Evolutionary conservation across 2,329 filamentous ascomycete genomes (phyloP).

Genomic region (Stagonosporopsis cucurbitacearum): DNA sequence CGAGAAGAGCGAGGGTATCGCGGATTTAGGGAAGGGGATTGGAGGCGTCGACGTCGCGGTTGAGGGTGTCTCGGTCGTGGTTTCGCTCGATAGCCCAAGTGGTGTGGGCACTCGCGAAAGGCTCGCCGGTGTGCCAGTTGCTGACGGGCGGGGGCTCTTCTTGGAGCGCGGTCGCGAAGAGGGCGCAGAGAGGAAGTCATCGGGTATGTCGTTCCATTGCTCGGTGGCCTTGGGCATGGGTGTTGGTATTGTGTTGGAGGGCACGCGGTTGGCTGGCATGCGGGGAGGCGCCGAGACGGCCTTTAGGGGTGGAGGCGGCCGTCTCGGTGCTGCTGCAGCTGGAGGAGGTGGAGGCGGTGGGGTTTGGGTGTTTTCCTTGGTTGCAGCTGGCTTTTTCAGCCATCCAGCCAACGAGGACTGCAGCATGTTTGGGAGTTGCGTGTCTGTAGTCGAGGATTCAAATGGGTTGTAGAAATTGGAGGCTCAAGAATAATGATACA

Average conservation of each 20-base stretch:
- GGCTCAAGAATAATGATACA: no score
- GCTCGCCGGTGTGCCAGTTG: constrained; percentile 24
- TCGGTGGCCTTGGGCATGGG: constrained; percentile 27
- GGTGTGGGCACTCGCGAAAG: constrained; percentile 28
- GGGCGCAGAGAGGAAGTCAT: constrained; percentile 34
- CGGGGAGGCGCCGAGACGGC: constrained; percentile 27
- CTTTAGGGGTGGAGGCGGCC: constrained; percentile 31
- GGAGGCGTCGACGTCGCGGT: constrained; percentile 9
- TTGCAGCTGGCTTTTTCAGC: constrained; percentile 54
- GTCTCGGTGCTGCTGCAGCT: constrained; percentile 12
- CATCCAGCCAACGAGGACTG: constrained; percentile 57
- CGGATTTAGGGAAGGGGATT: neutral
- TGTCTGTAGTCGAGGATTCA: neutral
- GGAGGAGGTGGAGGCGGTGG: constrained; percentile 12
- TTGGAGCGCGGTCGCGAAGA: constrained; percentile 33
- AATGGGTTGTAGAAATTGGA: neutral
- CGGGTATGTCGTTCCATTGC: constrained; percentile 40
- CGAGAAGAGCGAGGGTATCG: constrained; percentile 29
- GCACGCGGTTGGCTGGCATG: constrained; percentile 17
- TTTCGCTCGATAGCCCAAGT: constrained; percentile 1
- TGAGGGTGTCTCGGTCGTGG: constrained; percentile 6
- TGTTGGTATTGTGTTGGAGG: constrained; percentile 17
- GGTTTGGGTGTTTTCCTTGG: constrained; percentile 31
- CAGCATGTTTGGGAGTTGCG: constrained; percentile 40
- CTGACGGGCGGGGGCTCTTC: constrained; percentile 34